These are phyloP conservation scores for Drechslerella dactyloides DNA, from an alignment of 2,329 filamentous ascomycete genomes.

Conservation along the genomic window DNA sequence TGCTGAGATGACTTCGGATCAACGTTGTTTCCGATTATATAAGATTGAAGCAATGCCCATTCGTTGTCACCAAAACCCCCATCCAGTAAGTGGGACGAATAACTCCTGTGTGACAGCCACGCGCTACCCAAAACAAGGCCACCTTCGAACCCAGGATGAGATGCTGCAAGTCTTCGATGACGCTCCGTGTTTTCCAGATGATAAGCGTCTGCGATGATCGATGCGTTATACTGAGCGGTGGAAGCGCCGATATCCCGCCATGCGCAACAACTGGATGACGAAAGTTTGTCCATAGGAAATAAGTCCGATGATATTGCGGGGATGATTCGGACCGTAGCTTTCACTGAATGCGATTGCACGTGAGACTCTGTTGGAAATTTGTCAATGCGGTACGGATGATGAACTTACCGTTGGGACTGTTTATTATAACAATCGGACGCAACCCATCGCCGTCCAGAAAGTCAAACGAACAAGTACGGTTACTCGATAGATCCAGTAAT, in stretches of 20 bases:
- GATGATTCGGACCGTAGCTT: slow-evolving; percentile 24
- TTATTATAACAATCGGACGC: slow-evolving; percentile 20
- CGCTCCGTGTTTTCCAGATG: slow-evolving; percentile 54
- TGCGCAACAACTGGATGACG: slow-evolving; percentile 15
- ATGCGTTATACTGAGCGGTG: slow-evolving; percentile 24
- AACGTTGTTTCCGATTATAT: slow-evolving; percentile 79
- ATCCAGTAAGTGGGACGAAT: slow-evolving; percentile 70
- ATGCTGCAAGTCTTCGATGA: background rate
- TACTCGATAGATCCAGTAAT: background rate
- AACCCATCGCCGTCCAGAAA: slow-evolving; percentile 33
- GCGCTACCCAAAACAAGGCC: slow-evolving; percentile 83
- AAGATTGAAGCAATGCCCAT: slow-evolving; percentile 79
- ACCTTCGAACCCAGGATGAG: slow-evolving; percentile 68
- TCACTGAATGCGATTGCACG: background rate
- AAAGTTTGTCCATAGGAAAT: slow-evolving; percentile 30
- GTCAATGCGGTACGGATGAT: background rate
- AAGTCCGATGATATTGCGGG: slow-evolving; percentile 19
- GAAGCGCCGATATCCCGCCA: slow-evolving; percentile 23
- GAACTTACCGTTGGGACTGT: slow-evolving; percentile 4
- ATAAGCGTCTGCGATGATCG: slow-evolving; percentile 48
- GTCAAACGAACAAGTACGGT: slow-evolving; percentile 4
- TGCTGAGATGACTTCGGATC: slow-evolving; percentile 74
- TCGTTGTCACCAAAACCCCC: slow-evolving; percentile 95
- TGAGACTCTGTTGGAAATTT: slow-evolving; percentile 10
- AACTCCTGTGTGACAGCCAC: slow-evolving; percentile 88